A percentile compares a stretch with the other conserved stretches of the same genome.
These are phyloP conservation scores for Pseudocercospora musae DNA, from an alignment of 2,329 filamentous ascomycete species.

Conservation along the genomic window DNA sequence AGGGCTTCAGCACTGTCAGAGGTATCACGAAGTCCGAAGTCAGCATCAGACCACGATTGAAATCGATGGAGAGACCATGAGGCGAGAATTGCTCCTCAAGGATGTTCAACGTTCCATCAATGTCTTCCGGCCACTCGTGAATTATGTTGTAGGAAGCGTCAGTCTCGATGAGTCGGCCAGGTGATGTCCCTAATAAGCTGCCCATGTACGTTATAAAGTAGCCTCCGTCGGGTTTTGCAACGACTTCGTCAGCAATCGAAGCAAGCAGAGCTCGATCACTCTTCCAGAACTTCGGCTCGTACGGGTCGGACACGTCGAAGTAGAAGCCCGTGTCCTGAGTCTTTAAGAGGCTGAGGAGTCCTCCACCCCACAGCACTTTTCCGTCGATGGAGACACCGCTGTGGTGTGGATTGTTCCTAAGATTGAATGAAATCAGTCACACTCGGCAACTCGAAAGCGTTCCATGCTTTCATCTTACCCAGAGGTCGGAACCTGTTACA, in stretches of 20 bases:
- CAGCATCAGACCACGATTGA: conserved; percentile 55
- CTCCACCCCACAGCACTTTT: conserved; percentile 21
- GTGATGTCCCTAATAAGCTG: conserved; percentile 56
- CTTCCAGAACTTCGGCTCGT: conserved; percentile 52
- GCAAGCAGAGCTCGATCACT: conserved; percentile 58
- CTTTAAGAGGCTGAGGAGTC: conserved; percentile 19
- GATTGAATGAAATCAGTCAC: not conserved
- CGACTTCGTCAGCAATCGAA: conserved; percentile 61
- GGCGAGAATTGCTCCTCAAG: conserved; percentile 60
- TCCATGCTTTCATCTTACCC: too few species aligned
- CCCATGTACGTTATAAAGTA: conserved; percentile 64
- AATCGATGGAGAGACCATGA: conserved; percentile 59
- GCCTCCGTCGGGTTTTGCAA: conserved; percentile 60
- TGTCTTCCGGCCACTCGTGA: conserved; percentile 60
- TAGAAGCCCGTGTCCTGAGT: conserved; percentile 59
- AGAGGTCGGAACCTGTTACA: conserved; percentile 62
- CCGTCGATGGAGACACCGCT: conserved; percentile 33
- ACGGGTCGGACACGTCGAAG: conserved; percentile 59
- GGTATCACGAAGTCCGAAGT: conserved; percentile 64
- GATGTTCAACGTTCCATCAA: conserved; percentile 53
- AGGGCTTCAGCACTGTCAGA: conserved; percentile 59
- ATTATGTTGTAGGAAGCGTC: conserved; percentile 59
- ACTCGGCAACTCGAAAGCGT: too few species aligned
- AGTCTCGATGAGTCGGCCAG: conserved; percentile 60
- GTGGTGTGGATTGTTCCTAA: conserved; percentile 60